Conservation (phyloP, 2,329 filamentous ascomycete genomes). For the Curvularia lunata region DNA sequence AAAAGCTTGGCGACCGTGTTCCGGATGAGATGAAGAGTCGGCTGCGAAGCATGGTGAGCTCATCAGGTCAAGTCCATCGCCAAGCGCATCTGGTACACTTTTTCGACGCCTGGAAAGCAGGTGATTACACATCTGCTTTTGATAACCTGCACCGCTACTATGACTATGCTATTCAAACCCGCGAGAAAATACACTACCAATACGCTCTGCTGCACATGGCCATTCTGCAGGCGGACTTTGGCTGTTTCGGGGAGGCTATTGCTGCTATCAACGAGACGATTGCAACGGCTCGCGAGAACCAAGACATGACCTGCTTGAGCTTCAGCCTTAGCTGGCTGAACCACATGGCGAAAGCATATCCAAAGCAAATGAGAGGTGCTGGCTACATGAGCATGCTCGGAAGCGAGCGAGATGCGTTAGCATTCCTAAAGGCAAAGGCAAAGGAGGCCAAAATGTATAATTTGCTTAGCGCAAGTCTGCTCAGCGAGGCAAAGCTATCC, state of each 20-base stretch:
- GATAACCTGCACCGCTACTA: constrained; percentile 94
- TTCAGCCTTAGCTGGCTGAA: constrained; percentile 96
- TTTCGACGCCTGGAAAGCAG: constrained; percentile 88
- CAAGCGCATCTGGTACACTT: constrained; percentile 82
- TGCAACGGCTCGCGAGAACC: constrained; percentile 90
- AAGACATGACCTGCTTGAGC: constrained; percentile 90
- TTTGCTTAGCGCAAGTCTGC: constrained; percentile 79
- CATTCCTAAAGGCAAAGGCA: constrained; percentile 83
- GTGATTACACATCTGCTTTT: constrained; percentile 88
- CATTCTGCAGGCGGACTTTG: constrained; percentile 93
- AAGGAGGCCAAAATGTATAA: constrained; percentile 87
- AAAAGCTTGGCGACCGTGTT: constrained; percentile 82
- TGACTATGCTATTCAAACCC: constrained; percentile 90
- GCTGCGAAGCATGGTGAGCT: constrained; percentile 71
- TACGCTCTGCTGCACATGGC: constrained; percentile 93
- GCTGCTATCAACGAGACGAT: constrained; percentile 94
- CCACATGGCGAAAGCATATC: constrained; percentile 87
- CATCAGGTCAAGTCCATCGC: constrained; percentile 72
- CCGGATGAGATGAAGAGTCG: constrained; percentile 75
- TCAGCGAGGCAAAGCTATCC: constrained; percentile 83
- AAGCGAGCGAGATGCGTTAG: constrained; percentile 78
- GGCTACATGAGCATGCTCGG: constrained; percentile 77
- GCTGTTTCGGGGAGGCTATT: constrained; percentile 87
- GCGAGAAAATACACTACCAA: constrained; percentile 86
- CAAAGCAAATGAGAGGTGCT: constrained; percentile 72